Conservation (phyloP, 495 filamentous ascomycete species). For the Penicillium herquei region DNA sequence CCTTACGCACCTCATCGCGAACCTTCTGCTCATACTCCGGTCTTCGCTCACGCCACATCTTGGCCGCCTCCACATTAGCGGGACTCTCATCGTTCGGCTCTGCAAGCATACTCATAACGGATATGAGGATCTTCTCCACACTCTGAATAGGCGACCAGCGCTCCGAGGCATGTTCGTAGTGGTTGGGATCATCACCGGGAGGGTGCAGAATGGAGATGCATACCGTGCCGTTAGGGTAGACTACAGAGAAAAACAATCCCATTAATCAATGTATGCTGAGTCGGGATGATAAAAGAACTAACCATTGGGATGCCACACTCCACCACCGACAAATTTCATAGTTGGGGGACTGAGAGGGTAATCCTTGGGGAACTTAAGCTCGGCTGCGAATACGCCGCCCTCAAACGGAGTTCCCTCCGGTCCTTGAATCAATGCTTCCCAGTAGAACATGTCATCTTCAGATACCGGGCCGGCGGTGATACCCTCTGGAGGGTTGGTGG, state of each 20-base stretch:
- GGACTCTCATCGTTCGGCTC: constrained; percentile 99
- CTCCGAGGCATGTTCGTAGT: constrained; percentile 96
- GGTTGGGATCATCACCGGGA: constrained; percentile 97
- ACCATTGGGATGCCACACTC: constrained; percentile 97
- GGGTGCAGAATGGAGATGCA: constrained; percentile 98
- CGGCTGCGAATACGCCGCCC: constrained; percentile 88
- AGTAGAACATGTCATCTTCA: constrained; percentile 94
- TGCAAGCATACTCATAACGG: constrained; percentile 98
- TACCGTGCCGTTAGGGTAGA: constrained; percentile 86
- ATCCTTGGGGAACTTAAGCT: constrained; percentile 92
- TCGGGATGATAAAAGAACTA: constrained; percentile 17
- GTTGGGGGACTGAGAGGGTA: constrained; percentile 91
- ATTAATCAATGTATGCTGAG: not conserved
- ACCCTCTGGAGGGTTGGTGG: constrained; percentile 82
- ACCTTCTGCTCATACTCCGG: constrained; percentile 84
- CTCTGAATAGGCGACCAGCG: constrained; percentile 95
- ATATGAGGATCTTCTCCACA: constrained; percentile 96
- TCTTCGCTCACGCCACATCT: constrained; percentile 94
- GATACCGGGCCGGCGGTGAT: constrained; percentile 92
- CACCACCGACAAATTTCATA: constrained; percentile 88
- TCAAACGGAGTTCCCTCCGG: constrained; percentile 96
- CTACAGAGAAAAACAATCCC: constrained; percentile 38
- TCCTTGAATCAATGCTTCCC: constrained; percentile 95
- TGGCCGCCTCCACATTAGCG: constrained; percentile 95
- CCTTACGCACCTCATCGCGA: constrained; percentile 71